Evolutionary conservation across 371 early-diverging fungal genomes (phyloP).

Genomic region (Mucor lusitanicus): DNA sequence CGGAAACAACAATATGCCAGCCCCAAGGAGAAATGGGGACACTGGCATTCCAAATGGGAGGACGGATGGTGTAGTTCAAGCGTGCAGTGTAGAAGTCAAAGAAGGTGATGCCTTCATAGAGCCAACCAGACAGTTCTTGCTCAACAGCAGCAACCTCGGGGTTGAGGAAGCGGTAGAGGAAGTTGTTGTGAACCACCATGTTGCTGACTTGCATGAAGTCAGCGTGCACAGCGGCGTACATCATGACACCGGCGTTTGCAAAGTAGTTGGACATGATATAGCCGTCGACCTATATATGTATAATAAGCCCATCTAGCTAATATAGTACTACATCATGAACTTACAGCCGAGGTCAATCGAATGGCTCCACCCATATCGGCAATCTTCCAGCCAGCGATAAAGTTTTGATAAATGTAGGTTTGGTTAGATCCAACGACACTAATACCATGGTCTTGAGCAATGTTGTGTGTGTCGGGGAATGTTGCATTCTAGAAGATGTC

Average conservation of each 20-base stretch:
- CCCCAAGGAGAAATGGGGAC: slow-evolving; percentile 44
- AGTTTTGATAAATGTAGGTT: slow-evolving; percentile 48
- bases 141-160: slow-evolving; percentile 6
- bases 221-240: slow-evolving; percentile 43
- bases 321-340: neutral
- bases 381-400: slow-evolving; percentile 47
- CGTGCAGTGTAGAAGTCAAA: slow-evolving; percentile 50
- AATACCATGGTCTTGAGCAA: slow-evolving; percentile 44
- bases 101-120: slow-evolving; percentile 47
- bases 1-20: slow-evolving; percentile 31
- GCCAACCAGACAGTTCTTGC: slow-evolving; percentile 36
- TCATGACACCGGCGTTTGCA: slow-evolving; percentile 45
- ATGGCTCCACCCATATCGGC: slow-evolving; percentile 47
- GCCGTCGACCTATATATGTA: slow-evolving; percentile 30
- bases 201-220: slow-evolving; percentile 44
- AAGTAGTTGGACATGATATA: slow-evolving; percentile 47
- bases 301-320: neutral
- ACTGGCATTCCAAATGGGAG: slow-evolving; percentile 42
- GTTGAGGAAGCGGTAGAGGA: slow-evolving; percentile 39
- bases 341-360: slow-evolving; percentile 47
- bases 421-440: slow-evolving; percentile 40
- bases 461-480: slow-evolving; percentile 32
- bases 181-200: slow-evolving; percentile 42
- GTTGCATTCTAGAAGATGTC: slow-evolving; percentile 37
- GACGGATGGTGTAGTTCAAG: slow-evolving; percentile 36